Evolutionary conservation across 202 grass and related monocot genomes (phyloP), one percentile per base, ranked within the genome.

Genomic region (Cymbopogon flexuosus): DNA sequence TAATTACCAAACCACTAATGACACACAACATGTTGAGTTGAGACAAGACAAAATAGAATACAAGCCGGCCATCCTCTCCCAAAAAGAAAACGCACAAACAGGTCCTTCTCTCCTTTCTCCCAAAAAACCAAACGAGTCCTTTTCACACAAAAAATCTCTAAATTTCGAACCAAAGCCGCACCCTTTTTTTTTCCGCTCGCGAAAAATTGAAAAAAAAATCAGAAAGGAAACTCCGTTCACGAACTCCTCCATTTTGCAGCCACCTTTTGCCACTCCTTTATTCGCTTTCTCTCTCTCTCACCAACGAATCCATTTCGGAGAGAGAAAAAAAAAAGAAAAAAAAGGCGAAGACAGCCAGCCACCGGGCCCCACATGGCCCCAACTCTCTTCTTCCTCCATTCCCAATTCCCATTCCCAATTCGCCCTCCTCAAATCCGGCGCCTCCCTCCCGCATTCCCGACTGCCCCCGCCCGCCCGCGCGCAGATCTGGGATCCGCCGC

Each of bases 401-500:
- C 62, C 75, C 0, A 72, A 65, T 68, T 82, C 75, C 34, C 66
- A 65, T 62, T 64, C 76, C 65, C 70, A 61, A 42, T 64, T 66
- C 60, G 15, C 79, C 51, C 72, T 42, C 65, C 74, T 85, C 75
- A 76, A 86, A 80, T 77, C 65, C 75, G 86, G 74, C 80, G 76
- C 82, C 41, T 43, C 41, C 35, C 27, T 27, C 27, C 27, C 65
- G 79, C 77, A 81, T 88, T 89, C 36, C 64, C 80, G 39, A 76
- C 13, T 29, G 75, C 13, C 8, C 37, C 37, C 37, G 4, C 37
- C 37, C 3, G 3, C 43, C 2, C 47, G 5, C 46, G 5, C 31
- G 83, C 33, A 86, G 83, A 89, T 87, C 84, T 87, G 70, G 80
- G 70, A 65, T 82, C 75, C 62, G 27, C 12, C 43, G 12, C 61